A percentile compares a stretch with the other conserved stretches of the same genome.
Evolutionary conservation across 257 asterid genomes (phyloP).

Genomic region (Nicotiana paniculata): DNA sequence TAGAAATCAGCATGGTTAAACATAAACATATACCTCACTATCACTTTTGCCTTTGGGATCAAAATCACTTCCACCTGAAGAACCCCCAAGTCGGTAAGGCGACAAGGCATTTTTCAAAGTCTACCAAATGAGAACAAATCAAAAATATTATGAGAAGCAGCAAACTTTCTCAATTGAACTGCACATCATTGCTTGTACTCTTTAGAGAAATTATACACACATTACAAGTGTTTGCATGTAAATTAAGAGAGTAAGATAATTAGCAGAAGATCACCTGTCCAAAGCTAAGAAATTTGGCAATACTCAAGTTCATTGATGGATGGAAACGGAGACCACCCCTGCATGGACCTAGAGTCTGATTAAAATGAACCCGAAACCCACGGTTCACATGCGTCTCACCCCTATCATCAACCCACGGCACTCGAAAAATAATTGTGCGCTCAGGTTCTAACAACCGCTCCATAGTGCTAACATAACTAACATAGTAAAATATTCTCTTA

Average conservation of each 20-base stretch:
- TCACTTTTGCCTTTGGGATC: slow-evolving; percentile 93
- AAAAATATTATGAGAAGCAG: slow-evolving; percentile 18
- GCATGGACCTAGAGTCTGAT: slow-evolving; percentile 97
- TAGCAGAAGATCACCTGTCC: slow-evolving; percentile 55
- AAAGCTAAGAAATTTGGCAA: slow-evolving; percentile 93
- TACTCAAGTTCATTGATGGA: slow-evolving; percentile 85
- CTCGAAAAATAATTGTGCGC: slow-evolving; percentile 79
- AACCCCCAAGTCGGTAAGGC: slow-evolving; percentile 96
- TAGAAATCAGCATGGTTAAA: slow-evolving; percentile 12
- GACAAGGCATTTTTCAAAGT: slow-evolving; percentile 91
- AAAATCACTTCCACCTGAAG: slow-evolving; percentile 98
- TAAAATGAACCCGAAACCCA: slow-evolving; percentile 88
- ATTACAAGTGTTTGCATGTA: neutral
- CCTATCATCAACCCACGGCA: slow-evolving; percentile 97
- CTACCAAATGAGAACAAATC: slow-evolving; percentile 43
- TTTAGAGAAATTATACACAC: neutral
- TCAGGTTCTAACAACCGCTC: slow-evolving; percentile 97
- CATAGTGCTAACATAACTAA: slow-evolving; percentile 86
- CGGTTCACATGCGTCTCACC: slow-evolving; percentile 94
- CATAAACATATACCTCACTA: slow-evolving; percentile 55
- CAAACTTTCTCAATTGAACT: slow-evolving; percentile 4
- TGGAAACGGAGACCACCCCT: slow-evolving; percentile 98
- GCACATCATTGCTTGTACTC: neutral
- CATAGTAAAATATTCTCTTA: slow-evolving; percentile 17
- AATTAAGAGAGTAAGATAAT: neutral